Conservation (phyloP, 2,329 filamentous ascomycete genomes). For the Scopulariopsis brevicaulis region DNA sequence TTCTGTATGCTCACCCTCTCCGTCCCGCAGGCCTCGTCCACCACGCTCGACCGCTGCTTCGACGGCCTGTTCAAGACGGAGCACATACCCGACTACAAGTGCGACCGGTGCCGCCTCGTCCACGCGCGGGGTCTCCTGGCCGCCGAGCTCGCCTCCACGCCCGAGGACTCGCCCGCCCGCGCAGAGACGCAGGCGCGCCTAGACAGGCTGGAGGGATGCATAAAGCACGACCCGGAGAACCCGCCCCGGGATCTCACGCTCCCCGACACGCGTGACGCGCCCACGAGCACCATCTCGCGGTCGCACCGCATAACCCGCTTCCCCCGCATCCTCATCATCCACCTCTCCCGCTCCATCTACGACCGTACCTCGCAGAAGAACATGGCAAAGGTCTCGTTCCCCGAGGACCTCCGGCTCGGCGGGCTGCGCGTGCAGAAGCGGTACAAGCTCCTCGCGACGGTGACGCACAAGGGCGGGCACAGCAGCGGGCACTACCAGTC, state of each 20-base stretch:
- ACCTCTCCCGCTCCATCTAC: slow-evolving; percentile 88
- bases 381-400: slow-evolving; percentile 85
- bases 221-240: slow-evolving; percentile 73
- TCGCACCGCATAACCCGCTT: slow-evolving; percentile 81
- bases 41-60: slow-evolving; percentile 77
- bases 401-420: slow-evolving; percentile 74
- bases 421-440: slow-evolving; percentile 64
- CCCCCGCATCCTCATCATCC: slow-evolving; percentile 82
- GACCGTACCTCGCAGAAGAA: slow-evolving; percentile 85
- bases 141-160: slow-evolving; percentile 43
- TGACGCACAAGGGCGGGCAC: slow-evolving; percentile 92
- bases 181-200: slow-evolving; percentile 45
- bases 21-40: slow-evolving; percentile 73
- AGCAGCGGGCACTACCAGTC: slow-evolving; percentile 96
- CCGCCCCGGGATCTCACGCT: slow-evolving; percentile 61
- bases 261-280: slow-evolving; percentile 63
- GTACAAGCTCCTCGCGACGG: slow-evolving; percentile 77
- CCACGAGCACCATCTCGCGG: slow-evolving; percentile 74
- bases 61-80: slow-evolving; percentile 92
- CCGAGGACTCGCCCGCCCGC: slow-evolving; percentile 35
- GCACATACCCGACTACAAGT: slow-evolving; percentile 93
- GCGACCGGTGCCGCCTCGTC: slow-evolving; percentile 80
- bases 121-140: slow-evolving; percentile 60
- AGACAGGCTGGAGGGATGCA: slow-evolving; percentile 52
- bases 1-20: slow-evolving; percentile 90